phyloP scores from a whole-genome alignment of 1,139 yeast genomes.

The Yarrowia galli region DNA sequence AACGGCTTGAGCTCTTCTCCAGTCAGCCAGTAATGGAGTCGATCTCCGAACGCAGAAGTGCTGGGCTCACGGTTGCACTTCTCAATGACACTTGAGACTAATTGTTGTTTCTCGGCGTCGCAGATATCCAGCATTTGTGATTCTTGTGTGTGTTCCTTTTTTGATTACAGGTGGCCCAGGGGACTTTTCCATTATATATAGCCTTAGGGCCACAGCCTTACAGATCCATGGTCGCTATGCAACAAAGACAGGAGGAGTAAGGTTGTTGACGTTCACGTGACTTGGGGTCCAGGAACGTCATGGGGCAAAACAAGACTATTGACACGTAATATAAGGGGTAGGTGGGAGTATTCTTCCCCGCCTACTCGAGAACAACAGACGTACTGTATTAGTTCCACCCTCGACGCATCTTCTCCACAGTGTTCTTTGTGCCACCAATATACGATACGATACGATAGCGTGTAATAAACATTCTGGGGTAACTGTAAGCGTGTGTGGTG shows the following conservation, averaged over 20 bases:
- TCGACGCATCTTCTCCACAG: neutral
- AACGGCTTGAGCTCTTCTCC: slow-evolving; percentile 33
- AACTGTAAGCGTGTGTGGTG: slow-evolving; percentile 7
- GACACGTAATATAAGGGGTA: neutral
- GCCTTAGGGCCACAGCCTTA: slow-evolving; percentile 2
- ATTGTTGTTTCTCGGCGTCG: slow-evolving; percentile 31
- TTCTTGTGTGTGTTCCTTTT: neutral
- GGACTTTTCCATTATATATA: slow-evolving; percentile 15
- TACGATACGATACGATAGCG: too few species aligned
- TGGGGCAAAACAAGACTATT: slow-evolving; percentile 4
- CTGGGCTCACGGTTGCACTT: slow-evolving; percentile 21
- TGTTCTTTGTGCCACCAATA: neutral
- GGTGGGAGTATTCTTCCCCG: slow-evolving; percentile 2
- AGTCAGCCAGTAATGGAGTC: slow-evolving; percentile 23
- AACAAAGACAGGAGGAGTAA: slow-evolving; percentile 11
- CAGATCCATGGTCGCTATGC: neutral
- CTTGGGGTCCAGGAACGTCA: slow-evolving; percentile 7
- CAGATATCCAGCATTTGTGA: slow-evolving; percentile 24
- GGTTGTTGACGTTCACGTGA: slow-evolving; percentile 38
- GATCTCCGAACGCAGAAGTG: slow-evolving; percentile 6
- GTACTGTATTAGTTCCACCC: neutral
- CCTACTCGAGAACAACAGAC: neutral
- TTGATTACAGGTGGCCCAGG: neutral
- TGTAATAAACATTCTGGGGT: slow-evolving; percentile 14
- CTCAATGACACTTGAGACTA: slow-evolving; percentile 8